phyloP scores from a whole-genome alignment of 148 eudicot species.

The Spergularia bocconei region DNA sequence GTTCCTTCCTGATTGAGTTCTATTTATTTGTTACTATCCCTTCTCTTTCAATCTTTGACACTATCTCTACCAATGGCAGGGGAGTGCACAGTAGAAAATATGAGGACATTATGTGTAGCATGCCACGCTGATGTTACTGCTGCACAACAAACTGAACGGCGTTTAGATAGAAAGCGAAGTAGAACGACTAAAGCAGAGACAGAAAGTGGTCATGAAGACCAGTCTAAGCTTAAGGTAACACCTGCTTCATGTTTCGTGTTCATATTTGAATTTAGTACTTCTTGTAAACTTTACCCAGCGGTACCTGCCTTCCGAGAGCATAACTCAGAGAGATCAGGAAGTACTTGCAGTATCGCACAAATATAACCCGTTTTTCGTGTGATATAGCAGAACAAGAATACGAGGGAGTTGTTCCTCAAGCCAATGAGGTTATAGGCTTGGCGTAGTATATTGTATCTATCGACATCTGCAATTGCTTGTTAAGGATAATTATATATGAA shows the following conservation, averaged over 20 bases:
- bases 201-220: conserved; percentile 22
- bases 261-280: background rate
- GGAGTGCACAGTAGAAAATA: conserved; percentile 85
- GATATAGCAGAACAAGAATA: background rate
- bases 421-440: no score
- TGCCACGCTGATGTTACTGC: conserved; percentile 94
- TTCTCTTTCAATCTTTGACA: background rate
- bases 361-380: background rate
- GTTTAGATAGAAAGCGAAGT: conserved; percentile 54
- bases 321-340: background rate
- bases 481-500: background rate
- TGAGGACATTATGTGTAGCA: conserved; percentile 91
- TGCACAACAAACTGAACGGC: conserved; percentile 68
- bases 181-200: conserved; percentile 35
- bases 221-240: conserved; percentile 42
- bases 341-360: background rate
- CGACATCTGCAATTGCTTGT: background rate
- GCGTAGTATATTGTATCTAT: background rate
- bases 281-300: background rate
- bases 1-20: background rate
- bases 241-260: background rate
- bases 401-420: background rate
- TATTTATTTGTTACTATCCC: background rate
- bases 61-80: conserved; percentile 41
- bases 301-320: background rate